Conservation (phyloP, 148 eudicot species). For the Salicornia ramosissima region DNA sequence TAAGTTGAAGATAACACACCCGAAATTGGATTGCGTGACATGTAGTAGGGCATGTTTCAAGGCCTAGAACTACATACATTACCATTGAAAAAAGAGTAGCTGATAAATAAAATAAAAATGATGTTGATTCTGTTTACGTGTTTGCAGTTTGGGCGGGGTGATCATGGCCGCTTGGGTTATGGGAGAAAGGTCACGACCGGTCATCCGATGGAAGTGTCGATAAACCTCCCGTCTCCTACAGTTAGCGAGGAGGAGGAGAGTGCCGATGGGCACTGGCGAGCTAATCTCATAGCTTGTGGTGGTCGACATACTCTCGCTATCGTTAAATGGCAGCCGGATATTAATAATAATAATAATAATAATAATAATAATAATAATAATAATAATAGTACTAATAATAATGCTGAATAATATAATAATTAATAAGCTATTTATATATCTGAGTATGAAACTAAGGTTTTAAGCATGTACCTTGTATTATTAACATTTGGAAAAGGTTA, state of each 20-base stretch:
- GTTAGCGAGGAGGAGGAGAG: slow-evolving; percentile 27
- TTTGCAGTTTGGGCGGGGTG: slow-evolving; percentile 88
- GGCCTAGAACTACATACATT: too few relatives aligned
- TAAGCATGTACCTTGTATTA: neutral
- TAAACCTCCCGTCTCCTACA: slow-evolving; percentile 60
- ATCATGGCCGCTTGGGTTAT: slow-evolving; percentile 96
- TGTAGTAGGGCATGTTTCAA: too few relatives aligned
- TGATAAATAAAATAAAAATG: neutral
- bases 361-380: too few relatives aligned
- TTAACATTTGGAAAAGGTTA: neutral
- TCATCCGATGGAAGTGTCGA: slow-evolving; percentile 85
- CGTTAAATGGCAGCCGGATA: slow-evolving; percentile 52
- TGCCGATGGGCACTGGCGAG: slow-evolving; percentile 61
- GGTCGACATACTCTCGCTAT: slow-evolving; percentile 91
- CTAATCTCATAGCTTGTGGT: slow-evolving; percentile 83
- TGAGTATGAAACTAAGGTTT: neutral
- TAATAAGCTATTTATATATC: neutral
- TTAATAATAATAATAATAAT: neutral
- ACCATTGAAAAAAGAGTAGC: neutral
- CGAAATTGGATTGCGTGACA: too few relatives aligned
- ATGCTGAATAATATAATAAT: slow-evolving; percentile 12
- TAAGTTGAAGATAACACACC: too few relatives aligned
- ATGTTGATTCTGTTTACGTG: neutral
- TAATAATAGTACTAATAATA: slow-evolving; percentile 4
- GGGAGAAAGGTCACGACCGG: slow-evolving; percentile 84